Evolutionary conservation across 2,329 filamentous ascomycete genomes (phyloP).

Genomic region (Exophiala dermatitidis): DNA sequence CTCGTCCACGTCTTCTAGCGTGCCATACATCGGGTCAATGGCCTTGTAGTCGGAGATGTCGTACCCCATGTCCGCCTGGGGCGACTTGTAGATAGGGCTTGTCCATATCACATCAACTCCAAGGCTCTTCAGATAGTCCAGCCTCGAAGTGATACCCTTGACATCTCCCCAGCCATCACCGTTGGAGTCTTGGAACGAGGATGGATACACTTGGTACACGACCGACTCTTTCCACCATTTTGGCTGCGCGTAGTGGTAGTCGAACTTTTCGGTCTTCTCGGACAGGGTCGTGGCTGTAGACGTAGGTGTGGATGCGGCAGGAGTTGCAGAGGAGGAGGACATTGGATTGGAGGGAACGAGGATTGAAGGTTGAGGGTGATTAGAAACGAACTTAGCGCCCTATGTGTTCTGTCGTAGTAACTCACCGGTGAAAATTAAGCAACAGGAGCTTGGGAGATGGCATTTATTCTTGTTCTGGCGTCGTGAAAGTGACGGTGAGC

Average conservation of each 20-base stretch:
- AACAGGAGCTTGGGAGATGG: too few relatives aligned
- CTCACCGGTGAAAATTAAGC: too few relatives aligned
- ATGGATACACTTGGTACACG: conserved; percentile 55
- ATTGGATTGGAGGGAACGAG: neutral
- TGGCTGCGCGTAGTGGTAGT: conserved; percentile 8
- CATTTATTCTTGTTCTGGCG: neutral
- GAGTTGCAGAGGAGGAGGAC: neutral
- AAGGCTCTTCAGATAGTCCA: conserved; percentile 57
- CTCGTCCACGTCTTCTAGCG: conserved; percentile 40
- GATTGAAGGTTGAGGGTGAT: too few relatives aligned
- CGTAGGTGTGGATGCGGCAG: neutral
- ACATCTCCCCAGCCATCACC: conserved; percentile 57
- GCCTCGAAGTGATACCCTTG: conserved; percentile 55
- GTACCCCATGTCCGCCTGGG: conserved; percentile 48
- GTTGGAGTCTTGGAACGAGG: conserved; percentile 47
- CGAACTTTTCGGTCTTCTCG: neutral
- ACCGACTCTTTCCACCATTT: conserved; percentile 53
- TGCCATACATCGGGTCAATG: conserved; percentile 44
- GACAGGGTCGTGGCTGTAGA: neutral
- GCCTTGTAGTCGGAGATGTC: conserved; percentile 39
- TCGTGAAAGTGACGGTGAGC: neutral
- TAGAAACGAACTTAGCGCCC: too few relatives aligned
- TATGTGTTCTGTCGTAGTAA: too few relatives aligned
- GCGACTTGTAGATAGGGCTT: conserved; percentile 46
- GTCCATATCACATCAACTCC: conserved; percentile 58